These are phyloP conservation scores for Gynostemma pentaphyllum DNA, from an alignment of 306 rosid genomes.

Conservation along the genomic window DNA sequence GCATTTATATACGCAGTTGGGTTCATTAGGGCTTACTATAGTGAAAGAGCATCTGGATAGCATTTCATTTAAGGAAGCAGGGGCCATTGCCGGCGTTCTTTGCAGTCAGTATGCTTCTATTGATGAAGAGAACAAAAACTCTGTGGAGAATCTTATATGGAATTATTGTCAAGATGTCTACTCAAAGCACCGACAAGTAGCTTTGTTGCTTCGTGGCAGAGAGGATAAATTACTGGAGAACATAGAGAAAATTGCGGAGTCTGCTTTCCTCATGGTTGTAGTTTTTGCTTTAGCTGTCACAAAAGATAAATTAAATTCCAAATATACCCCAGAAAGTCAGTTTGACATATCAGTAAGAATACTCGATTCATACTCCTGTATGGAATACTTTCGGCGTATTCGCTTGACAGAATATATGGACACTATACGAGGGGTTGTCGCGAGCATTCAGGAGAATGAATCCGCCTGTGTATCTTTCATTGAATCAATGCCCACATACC, in stretches of 20 bases:
- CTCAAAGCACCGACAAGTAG: constrained; percentile 45
- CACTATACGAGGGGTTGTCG: constrained; percentile 66
- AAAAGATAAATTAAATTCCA: constrained; percentile 52
- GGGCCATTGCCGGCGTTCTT: constrained; percentile 53
- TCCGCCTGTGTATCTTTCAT: constrained; percentile 50
- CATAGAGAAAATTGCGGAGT: constrained; percentile 69
- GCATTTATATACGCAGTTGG: constrained; percentile 25
- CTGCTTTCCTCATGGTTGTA: constrained; percentile 87
- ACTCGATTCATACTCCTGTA: constrained; percentile 67
- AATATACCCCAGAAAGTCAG: constrained; percentile 35
- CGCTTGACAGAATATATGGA: constrained; percentile 89
- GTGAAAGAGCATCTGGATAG: constrained; percentile 48
- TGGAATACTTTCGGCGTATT: constrained; percentile 84
- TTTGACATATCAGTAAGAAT: constrained; percentile 45
- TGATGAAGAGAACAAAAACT: constrained; percentile 39
- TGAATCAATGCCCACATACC: constrained; percentile 65
- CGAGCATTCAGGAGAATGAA: constrained; percentile 63
- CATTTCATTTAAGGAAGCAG: constrained; percentile 71
- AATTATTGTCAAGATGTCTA: constrained; percentile 52
- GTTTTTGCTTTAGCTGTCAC: constrained; percentile 72
- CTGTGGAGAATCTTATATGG: constrained; percentile 72
- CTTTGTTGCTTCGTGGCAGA: constrained; percentile 41
- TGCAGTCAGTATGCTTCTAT: constrained; percentile 63
- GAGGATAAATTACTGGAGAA: constrained; percentile 35
- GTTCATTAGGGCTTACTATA: constrained; percentile 27